Conservation (phyloP, 2,329 filamentous ascomycete genomes). For the Pseudocercospora pini-densiflorae region DNA sequence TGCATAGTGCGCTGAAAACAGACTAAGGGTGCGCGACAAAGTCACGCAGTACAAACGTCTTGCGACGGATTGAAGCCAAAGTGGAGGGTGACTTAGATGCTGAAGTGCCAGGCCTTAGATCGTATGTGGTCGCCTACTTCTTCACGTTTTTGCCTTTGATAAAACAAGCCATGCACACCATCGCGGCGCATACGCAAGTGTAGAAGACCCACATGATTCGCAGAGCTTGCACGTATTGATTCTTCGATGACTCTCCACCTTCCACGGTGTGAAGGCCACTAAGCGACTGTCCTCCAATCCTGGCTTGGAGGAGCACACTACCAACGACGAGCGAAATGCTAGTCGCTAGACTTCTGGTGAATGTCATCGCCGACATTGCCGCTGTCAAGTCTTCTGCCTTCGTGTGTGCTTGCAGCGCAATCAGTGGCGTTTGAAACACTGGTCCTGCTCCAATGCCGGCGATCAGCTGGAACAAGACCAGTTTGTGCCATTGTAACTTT, state of each 20-base stretch:
- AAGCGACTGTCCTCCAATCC: slow-evolving; percentile 42
- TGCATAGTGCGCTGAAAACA: too few relatives aligned
- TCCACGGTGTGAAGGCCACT: slow-evolving; percentile 44
- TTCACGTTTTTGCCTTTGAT: slow-evolving; percentile 11
- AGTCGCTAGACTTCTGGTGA: slow-evolving; percentile 51
- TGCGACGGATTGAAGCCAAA: too few relatives aligned
- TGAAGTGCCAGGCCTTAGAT: too few relatives aligned
- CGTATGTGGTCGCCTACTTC: too few relatives aligned
- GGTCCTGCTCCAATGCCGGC: slow-evolving; percentile 57
- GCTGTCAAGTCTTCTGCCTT: slow-evolving; percentile 51
- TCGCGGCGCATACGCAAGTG: slow-evolving; percentile 12
- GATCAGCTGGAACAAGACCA: slow-evolving; percentile 56
- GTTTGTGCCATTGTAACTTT: slow-evolving; percentile 43
- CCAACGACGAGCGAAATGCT: slow-evolving; percentile 56
- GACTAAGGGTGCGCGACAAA: too few relatives aligned
- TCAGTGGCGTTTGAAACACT: slow-evolving; percentile 60
- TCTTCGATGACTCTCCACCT: slow-evolving; percentile 37
- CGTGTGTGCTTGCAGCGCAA: slow-evolving; percentile 60
- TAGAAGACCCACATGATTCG: slow-evolving; percentile 56
- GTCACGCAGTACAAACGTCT: too few relatives aligned
- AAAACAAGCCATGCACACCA: slow-evolving; percentile 8
- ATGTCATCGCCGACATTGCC: slow-evolving; percentile 58
- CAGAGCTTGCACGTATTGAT: slow-evolving; percentile 54
- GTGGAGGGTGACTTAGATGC: too few relatives aligned
- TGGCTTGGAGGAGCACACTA: slow-evolving; percentile 53